A percentile compares a stretch with the other conserved stretches of the same genome.
Evolutionary conservation across 176 grass and related monocot genomes (phyloP).

Genomic region (Juncus effusus): DNA sequence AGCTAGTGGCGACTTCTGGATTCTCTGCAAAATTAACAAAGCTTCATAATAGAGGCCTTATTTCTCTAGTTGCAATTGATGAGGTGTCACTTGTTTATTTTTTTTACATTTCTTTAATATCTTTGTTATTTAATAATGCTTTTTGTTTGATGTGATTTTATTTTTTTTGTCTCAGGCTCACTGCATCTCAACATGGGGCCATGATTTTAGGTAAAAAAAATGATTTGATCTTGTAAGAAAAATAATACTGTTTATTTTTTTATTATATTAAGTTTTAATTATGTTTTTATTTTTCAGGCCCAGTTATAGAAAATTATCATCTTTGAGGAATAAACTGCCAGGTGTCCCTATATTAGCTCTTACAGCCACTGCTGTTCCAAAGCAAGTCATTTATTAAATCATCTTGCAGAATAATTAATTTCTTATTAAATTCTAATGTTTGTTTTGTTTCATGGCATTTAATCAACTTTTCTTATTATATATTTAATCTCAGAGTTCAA

Average conservation of each 20-base stretch:
- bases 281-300: slow-evolving; percentile 58
- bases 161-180: slow-evolving; percentile 60
- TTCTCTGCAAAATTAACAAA: slow-evolving; percentile 75
- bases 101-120: slow-evolving; percentile 12
- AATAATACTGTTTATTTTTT: slow-evolving; percentile 12
- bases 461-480: no score
- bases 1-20: slow-evolving; percentile 76
- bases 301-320: slow-evolving; percentile 88
- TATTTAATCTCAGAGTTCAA: slow-evolving; percentile 52
- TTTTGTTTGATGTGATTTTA: slow-evolving; percentile 25
- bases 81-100: slow-evolving; percentile 51
- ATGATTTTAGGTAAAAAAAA: slow-evolving; percentile 76
- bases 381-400: slow-evolving; percentile 41
- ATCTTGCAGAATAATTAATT: not conserved
- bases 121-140: slow-evolving; percentile 24
- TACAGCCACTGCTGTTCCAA: slow-evolving; percentile 81
- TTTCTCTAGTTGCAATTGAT: slow-evolving; percentile 75
- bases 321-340: slow-evolving; percentile 77
- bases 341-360: slow-evolving; percentile 87
- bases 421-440: slow-evolving; percentile 25
- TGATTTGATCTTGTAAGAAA: slow-evolving; percentile 10
- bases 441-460: not conserved
- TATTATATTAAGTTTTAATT: slow-evolving; percentile 7
- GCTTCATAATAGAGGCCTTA: slow-evolving; percentile 74
- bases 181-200: slow-evolving; percentile 94